Base-by-base conservation (phyloP, 768 basidiomycete genomes). In the Russula sp. region DNA sequence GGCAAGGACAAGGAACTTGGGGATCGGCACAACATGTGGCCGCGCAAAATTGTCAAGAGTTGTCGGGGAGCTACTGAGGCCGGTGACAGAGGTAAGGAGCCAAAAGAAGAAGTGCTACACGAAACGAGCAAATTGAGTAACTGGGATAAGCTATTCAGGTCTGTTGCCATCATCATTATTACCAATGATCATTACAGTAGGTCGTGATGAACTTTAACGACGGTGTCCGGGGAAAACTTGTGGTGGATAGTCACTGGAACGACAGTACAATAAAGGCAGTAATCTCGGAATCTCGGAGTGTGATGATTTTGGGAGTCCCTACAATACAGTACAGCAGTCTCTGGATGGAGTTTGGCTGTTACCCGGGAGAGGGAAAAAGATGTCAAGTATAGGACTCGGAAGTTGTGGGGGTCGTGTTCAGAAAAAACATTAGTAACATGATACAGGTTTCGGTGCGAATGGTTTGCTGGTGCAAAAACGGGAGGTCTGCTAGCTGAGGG, bases 81-180 rank as follows among this genome's bases (percentile, higher is more conserved):
- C 51, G 51, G 35, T 18, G 41, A 59, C n/a, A 50, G 43, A 18
- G 41, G 43, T 22, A n/a, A 41, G 9, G 56, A 34, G 29, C 43
- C 56, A n/a, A 63, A 59, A 52, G 52, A 22, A 22, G 52, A 63
- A 18, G 51, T 41, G 56, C 45, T 52, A 8, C 22, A 6, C 35
- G 61, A 58, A 7, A 3, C 16, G n/a, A 46, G 39, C 4, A 41
- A 41, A 16, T 41, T 41, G 2, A 41, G 0, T 57, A 59, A 43
- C 57, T 38, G 52, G 51, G 62, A 63, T 51, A 58, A 52, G 11
- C 52, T 63, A 53, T 58, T 58, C n/a, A 39, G 53, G 59, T 46
- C 20, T 22, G 39, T 43, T 25, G 25, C 13, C 29, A 50, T 43
- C 50, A 48, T 45, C 57, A 61, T 61, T 61, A 57, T n/a, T n/a